Evolutionary conservation across 768 basidiomycete species (phyloP).

Genomic region (Leccinum broughii): DNA sequence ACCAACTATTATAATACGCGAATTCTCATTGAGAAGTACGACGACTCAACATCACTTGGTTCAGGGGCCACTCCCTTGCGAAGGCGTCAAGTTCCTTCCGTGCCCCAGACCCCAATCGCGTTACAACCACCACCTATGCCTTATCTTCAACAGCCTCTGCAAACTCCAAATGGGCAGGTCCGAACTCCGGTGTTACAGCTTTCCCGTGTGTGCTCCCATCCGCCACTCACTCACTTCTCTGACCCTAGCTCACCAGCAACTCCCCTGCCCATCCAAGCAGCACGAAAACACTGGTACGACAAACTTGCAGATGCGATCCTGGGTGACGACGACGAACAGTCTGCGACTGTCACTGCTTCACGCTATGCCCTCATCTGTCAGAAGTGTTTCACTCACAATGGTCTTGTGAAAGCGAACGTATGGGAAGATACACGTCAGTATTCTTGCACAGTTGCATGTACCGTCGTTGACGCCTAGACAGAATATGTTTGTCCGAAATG

Average conservation of each 20-base stretch:
- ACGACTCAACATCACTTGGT: slow-evolving; percentile 49
- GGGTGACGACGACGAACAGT: slow-evolving; percentile 66
- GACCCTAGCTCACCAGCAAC: slow-evolving; percentile 30
- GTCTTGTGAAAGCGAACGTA: slow-evolving; percentile 77
- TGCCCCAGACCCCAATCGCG: slow-evolving; percentile 34
- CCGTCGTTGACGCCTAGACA: slow-evolving; percentile 30
- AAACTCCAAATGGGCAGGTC: slow-evolving; percentile 26
- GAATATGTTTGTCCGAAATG: slow-evolving; percentile 89
- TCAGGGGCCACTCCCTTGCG: slow-evolving; percentile 41
- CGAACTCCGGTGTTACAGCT: slow-evolving; percentile 36
- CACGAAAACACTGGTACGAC: slow-evolving; percentile 82
- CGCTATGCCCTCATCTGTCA: slow-evolving; percentile 87
- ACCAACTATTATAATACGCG: slow-evolving; percentile 95
- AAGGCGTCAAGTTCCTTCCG: slow-evolving; percentile 36
- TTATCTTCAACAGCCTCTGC: slow-evolving; percentile 14
- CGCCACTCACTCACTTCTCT: slow-evolving; percentile 7
- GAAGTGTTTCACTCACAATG: slow-evolving; percentile 86
- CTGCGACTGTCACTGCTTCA: slow-evolving; percentile 40
- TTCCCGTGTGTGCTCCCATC: slow-evolving; percentile 35
- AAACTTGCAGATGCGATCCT: slow-evolving; percentile 84
- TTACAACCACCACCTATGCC: slow-evolving; percentile 27
- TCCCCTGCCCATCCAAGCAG: slow-evolving; percentile 45
- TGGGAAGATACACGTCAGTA: slow-evolving; percentile 83
- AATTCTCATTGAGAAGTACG: slow-evolving; percentile 87
- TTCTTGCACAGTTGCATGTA: not conserved